Base-by-base conservation (phyloP, 176 grass and related monocot genomes). In the Cocos nucifera region DNA sequence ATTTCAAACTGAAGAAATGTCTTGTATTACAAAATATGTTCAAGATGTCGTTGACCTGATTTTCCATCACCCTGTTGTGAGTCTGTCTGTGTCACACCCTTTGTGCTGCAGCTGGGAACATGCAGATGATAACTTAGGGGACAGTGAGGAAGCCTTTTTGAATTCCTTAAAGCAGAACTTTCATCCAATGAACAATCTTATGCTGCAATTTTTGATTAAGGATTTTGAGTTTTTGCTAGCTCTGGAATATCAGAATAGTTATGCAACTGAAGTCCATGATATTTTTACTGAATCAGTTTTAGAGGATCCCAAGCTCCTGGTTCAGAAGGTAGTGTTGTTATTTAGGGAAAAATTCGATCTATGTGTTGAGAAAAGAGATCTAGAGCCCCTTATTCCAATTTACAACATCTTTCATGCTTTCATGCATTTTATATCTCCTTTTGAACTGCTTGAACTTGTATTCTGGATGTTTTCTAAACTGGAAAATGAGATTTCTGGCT, bases 271-370 rank as follows among this genome's bases (percentile, higher is more conserved):
- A 32, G 73, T 61, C 57, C 52, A 77, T 63, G 64, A 4, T 63
- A 27, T 9, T 54, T 89, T 71, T 28, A 17, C 71, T 62, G 49
- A 82, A 73, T 73, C 67, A 75, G 64, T 89, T 32, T 69, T 87
- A 59, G 65, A 71, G 15, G 50, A 48, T 50, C 74, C 75, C 62
- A 87, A 75, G 70, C 72, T 69, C 56, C 54, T 95, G 52, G 44
- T 90, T 25, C 75, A 79, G 67, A 90, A 78, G 53, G 73, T 79
- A 61, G 15, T 72, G 56, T 56, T 70, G 25, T 32, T 82, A 57
- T 84, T 95, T 72, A 84, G 77, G 76, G 77, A 90, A 50, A 87
- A 87, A 44, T 95, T 95, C 76, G 56, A 77, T 57, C 32, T 66
- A 12, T 90, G 75, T 71, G 53, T 67, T 58, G 75, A 77, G 48